phyloP scores from a whole-genome alignment of 169 alveolate species.

The Perkinsus marinus region DNA sequence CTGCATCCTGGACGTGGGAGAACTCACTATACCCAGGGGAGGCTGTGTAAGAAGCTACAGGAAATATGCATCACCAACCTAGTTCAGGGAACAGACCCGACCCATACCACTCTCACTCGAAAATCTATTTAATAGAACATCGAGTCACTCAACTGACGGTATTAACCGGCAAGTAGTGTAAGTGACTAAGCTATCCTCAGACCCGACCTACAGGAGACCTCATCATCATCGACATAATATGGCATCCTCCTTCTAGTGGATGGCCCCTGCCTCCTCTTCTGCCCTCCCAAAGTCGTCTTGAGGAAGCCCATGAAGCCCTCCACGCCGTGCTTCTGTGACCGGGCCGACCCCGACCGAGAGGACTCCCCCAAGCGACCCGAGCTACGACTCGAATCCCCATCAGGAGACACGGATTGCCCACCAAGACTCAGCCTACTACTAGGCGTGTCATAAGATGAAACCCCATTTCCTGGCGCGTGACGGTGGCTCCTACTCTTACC shows the following conservation, averaged over 20 bases:
- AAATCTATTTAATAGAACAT: too few relatives aligned
- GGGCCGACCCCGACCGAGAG: neutral
- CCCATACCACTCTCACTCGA: neutral
- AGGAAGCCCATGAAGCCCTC: neutral
- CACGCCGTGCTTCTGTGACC: neutral
- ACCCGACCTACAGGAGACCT: neutral
- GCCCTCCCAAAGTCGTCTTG: neutral
- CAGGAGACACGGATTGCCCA: neutral
- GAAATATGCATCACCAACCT: neutral
- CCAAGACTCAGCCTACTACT: neutral
- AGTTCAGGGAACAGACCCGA: neutral
- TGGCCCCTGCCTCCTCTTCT: neutral
- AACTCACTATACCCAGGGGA: neutral
- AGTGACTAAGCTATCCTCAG: too few relatives aligned
- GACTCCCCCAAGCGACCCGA: neutral
- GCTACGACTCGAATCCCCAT: neutral
- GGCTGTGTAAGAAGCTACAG: neutral
- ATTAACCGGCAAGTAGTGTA: too few relatives aligned
- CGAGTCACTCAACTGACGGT: too few relatives aligned
- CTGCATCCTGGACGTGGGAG: neutral
- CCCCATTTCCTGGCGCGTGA: neutral
- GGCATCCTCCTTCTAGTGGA: neutral
- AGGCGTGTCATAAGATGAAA: neutral
- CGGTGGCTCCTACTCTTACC: neutral
- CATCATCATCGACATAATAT: neutral